Evolutionary conservation across 495 filamentous ascomycete species (phyloP).

Genomic region (Aspergillus steynii): DNA sequence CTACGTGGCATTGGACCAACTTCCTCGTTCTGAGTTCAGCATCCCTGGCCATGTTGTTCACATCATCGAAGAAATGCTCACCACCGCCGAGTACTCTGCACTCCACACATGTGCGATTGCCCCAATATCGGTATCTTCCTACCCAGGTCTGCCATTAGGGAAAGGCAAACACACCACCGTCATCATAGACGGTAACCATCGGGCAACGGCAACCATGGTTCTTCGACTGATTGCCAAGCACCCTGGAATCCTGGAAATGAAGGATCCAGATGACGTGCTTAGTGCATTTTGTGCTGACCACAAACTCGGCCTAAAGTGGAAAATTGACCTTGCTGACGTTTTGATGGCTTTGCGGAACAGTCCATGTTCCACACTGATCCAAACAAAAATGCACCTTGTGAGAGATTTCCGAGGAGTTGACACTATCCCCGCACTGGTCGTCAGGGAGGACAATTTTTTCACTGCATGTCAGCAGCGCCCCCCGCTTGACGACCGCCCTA

Average conservation of each 20-base stretch:
- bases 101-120: not conserved
- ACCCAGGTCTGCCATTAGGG: not conserved
- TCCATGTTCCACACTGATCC: not conserved
- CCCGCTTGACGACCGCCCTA: not conserved
- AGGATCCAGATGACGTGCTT: not conserved
- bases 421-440: not conserved
- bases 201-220: not conserved
- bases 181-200: not conserved
- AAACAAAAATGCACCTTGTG: not conserved
- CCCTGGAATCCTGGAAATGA: not conserved
- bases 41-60: not conserved
- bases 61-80: not conserved
- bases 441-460: not conserved
- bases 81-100: not conserved
- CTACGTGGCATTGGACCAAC: not conserved
- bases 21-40: not conserved
- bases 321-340: not conserved
- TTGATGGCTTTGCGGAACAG: not conserved
- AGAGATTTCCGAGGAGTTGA: not conserved
- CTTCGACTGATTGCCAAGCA: not conserved
- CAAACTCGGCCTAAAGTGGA: not conserved
- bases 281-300: not conserved
- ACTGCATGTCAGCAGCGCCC: not conserved
- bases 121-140: not conserved
- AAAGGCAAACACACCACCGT: not conserved